Evolutionary conservation across 106 monocot genomes (phyloP).

Genomic region (Amphibolis antarctica): DNA sequence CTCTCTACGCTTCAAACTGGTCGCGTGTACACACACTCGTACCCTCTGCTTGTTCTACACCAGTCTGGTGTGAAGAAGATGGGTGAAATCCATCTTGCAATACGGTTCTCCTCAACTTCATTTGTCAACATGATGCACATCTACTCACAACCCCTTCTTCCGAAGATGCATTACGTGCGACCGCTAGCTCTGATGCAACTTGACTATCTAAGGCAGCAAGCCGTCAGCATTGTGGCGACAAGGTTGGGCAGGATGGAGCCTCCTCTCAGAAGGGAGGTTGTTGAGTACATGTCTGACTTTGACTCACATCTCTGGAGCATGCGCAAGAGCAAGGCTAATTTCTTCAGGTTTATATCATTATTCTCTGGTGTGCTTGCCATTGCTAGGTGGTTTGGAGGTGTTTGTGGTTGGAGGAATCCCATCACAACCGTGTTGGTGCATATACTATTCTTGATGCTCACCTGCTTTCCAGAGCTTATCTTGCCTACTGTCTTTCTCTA

Average conservation of each 20-base stretch:
- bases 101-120: conserved; percentile 56
- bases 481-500: conserved; percentile 22
- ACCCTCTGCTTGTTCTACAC: conserved; percentile 58
- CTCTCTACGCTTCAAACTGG: conserved; percentile 60
- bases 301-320: conserved; percentile 75
- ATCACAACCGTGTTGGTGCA: conserved; percentile 25
- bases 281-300: conserved; percentile 73
- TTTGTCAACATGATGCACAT: conserved; percentile 43
- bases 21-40: conserved; percentile 62
- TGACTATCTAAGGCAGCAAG: conserved; percentile 59
- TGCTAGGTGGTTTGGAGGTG: conserved; percentile 33
- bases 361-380: conserved; percentile 31
- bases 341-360: conserved; percentile 59
- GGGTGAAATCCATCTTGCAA: conserved; percentile 73
- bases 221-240: conserved; percentile 45
- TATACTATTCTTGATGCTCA: conserved; percentile 18
- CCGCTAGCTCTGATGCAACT: conserved; percentile 46
- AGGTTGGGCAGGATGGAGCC: conserved; percentile 62
- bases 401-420: conserved; percentile 47
- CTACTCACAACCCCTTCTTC: conserved; percentile 45
- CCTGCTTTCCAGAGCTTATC: conserved; percentile 44
- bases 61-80: conserved; percentile 76
- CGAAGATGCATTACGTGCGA: conserved; percentile 68
- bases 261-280: conserved; percentile 59
- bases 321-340: conserved; percentile 83